A percentile compares a stretch with the other conserved stretches of the same genome.
phyloP scores from a whole-genome alignment of 192 early-diverging fungal species.

The Linnemannia hyalina region DNA sequence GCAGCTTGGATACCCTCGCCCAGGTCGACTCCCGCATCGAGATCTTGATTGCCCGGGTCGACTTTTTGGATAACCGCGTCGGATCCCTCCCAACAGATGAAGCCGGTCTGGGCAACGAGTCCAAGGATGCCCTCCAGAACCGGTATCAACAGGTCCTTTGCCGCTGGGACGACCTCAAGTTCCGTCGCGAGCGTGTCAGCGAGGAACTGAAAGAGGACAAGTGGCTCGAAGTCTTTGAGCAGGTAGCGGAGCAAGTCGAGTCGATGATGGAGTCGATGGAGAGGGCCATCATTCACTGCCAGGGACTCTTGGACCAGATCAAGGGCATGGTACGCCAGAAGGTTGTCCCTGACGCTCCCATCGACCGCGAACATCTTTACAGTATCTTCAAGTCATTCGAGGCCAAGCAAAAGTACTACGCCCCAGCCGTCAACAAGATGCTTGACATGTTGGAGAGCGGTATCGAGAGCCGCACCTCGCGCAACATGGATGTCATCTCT shows the following conservation, averaged over 20 bases:
- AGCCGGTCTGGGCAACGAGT: slow-evolving; percentile 28
- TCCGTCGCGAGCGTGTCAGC: slow-evolving; percentile 68
- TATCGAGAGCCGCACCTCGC: slow-evolving; percentile 62
- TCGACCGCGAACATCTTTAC: slow-evolving; percentile 61
- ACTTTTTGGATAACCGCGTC: slow-evolving; percentile 59
- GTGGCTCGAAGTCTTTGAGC: slow-evolving; percentile 68
- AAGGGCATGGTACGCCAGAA: slow-evolving; percentile 46
- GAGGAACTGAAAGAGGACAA: slow-evolving; percentile 71
- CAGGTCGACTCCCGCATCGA: slow-evolving; percentile 67
- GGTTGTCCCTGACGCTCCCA: slow-evolving; percentile 48
- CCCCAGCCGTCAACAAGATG: slow-evolving; percentile 68
- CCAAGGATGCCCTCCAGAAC: slow-evolving; percentile 49
- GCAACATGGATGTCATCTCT: slow-evolving; percentile 57
- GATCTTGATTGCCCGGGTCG: slow-evolving; percentile 63
- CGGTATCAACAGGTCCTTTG: slow-evolving; percentile 55
- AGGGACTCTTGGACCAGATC: slow-evolving; percentile 53
- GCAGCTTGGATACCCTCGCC: slow-evolving; percentile 49
- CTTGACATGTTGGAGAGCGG: slow-evolving; percentile 66
- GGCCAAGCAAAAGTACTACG: slow-evolving; percentile 68
- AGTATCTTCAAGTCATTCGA: slow-evolving; percentile 69
- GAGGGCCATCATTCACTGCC: slow-evolving; percentile 65
- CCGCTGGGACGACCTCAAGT: slow-evolving; percentile 65
- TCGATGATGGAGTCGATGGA: slow-evolving; percentile 71
- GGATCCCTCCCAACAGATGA: slow-evolving; percentile 48
- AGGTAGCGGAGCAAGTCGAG: slow-evolving; percentile 67